Percentiles rank a stretch among this genome's conserved stretches.
phyloP scores from a whole-genome alignment of 495 filamentous ascomycete genomes.

The Collariella sp. region DNA sequence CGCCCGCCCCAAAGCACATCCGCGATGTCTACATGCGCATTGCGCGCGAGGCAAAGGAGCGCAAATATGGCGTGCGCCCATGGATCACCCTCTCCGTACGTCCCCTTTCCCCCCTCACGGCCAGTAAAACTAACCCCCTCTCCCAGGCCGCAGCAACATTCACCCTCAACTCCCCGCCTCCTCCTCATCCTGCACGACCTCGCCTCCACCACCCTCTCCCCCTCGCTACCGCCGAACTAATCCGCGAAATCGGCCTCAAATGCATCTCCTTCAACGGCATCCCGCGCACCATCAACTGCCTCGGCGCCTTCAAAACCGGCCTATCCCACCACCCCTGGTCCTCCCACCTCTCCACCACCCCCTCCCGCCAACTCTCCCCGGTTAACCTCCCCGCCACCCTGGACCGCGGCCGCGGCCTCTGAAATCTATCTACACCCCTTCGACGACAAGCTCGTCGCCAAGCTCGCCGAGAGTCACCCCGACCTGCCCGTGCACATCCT shows the following conservation, averaged over 20 bases:
- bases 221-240: slow-evolving; percentile 58
- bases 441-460: slow-evolving; percentile 55
- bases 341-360: slow-evolving; percentile 36
- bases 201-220: slow-evolving; percentile 33
- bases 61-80: slow-evolving; percentile 49
- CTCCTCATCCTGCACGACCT: slow-evolving; percentile 37
- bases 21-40: slow-evolving; percentile 51
- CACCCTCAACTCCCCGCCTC: slow-evolving; percentile 33
- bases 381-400: slow-evolving; percentile 46
- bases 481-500: slow-evolving; percentile 73
- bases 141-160: slow-evolving; percentile 29
- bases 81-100: slow-evolving; percentile 59
- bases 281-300: slow-evolving; percentile 69
- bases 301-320: slow-evolving; percentile 53
- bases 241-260: slow-evolving; percentile 72
- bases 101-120: not conserved
- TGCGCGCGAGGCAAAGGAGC: slow-evolving; percentile 42
- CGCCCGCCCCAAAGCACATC: slow-evolving; percentile 54
- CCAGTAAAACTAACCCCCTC: not conserved
- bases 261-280: slow-evolving; percentile 82
- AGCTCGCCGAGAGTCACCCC: slow-evolving; percentile 60
- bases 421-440: slow-evolving; percentile 68
- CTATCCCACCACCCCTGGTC: slow-evolving; percentile 43
- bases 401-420: slow-evolving; percentile 51
- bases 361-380: slow-evolving; percentile 40